Conservation (phyloP, 2,329 filamentous ascomycete species). For the Ceratocystis variospora region DNA sequence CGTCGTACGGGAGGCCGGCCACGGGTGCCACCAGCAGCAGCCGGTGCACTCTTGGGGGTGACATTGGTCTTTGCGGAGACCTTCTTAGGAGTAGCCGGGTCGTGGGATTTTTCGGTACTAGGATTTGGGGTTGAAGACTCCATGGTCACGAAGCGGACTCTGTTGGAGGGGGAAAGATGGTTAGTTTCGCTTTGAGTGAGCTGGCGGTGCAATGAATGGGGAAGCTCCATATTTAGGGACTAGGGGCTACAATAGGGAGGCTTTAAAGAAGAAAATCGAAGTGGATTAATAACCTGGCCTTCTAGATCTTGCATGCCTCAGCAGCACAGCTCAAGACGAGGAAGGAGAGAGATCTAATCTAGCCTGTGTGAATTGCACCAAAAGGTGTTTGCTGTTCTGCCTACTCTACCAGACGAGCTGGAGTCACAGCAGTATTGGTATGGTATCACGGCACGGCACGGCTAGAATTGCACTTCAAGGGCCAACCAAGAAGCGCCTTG, state of each 20-base stretch:
- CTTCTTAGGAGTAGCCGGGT: slow-evolving; percentile 16
- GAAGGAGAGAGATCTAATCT: neutral
- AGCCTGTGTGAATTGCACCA: neutral
- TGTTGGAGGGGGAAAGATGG: neutral
- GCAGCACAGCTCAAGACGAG: neutral
- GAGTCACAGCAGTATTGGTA: neutral
- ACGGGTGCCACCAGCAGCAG: slow-evolving; percentile 23
- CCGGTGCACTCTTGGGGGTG: slow-evolving; percentile 34
- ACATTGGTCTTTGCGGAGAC: slow-evolving; percentile 10
- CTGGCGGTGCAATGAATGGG: neutral
- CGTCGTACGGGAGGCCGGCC: slow-evolving; percentile 30
- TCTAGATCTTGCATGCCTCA: neutral
- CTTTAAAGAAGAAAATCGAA: neutral
- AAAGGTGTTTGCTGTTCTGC: neutral
- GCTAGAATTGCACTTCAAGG: neutral
- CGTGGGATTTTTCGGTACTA: slow-evolving; percentile 17
- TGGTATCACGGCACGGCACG: neutral
- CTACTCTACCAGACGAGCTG: neutral
- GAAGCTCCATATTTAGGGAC: slow-evolving; percentile 4
- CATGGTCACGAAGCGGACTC: slow-evolving; percentile 14
- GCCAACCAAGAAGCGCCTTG: slow-evolving; percentile 3
- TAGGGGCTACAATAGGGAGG: slow-evolving; percentile 1
- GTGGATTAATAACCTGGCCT: slow-evolving; percentile 6
- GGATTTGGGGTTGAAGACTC: slow-evolving; percentile 11
- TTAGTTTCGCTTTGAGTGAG: slow-evolving; percentile 2